These are phyloP conservation scores for Chrysopogon serrulatus DNA, from an alignment of 176 grass and related monocot species.

Conservation along the genomic window DNA sequence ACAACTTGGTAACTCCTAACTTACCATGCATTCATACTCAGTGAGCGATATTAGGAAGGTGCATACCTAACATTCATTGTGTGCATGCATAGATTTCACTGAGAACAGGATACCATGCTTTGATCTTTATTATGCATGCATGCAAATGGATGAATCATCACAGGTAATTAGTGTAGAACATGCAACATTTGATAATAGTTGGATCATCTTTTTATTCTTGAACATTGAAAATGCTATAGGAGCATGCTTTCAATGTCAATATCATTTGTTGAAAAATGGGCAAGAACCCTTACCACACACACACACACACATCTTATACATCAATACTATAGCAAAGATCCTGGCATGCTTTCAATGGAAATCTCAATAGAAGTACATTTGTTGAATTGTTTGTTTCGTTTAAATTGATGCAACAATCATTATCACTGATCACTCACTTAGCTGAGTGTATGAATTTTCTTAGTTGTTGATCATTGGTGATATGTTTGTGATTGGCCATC, in stretches of 20 bases:
- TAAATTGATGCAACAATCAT: not conserved
- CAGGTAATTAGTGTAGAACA: not conserved
- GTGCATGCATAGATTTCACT: not conserved
- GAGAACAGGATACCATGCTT: not conserved
- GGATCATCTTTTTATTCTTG: not conserved
- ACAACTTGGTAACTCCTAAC: not conserved
- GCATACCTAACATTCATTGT: not conserved
- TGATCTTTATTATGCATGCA: not conserved
- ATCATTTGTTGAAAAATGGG: too few species aligned
- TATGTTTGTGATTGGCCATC: not conserved
- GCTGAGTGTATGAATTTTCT: not conserved
- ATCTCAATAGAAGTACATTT: not conserved
- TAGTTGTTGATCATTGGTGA: not conserved
- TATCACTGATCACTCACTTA: not conserved
- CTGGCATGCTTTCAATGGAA: not conserved
- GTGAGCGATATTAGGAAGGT: not conserved
- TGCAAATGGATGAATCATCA: not conserved
- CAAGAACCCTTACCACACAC: not conserved
- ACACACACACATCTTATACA: not conserved
- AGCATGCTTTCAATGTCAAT: too few species aligned
- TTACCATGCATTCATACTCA: not conserved
- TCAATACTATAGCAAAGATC: not conserved
- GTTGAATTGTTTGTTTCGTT: not conserved
- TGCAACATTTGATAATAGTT: not conserved
- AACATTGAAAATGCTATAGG: too few species aligned